phyloP scores from a whole-genome alignment of 768 basidiomycete genomes.

The Suillus spraguei region DNA sequence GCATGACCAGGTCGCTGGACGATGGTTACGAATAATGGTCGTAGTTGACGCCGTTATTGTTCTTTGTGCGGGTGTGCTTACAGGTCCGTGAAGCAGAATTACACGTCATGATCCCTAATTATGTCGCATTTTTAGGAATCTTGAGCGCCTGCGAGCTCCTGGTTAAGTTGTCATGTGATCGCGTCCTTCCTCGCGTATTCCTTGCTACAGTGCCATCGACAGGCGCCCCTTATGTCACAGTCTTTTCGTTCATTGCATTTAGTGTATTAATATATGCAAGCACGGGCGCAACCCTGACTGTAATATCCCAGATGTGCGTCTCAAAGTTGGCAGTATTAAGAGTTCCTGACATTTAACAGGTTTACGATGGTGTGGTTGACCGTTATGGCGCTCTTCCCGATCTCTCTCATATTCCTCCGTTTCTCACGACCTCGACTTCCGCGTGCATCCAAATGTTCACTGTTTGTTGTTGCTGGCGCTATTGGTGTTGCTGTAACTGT shows the following conservation, averaged over 20 bases:
- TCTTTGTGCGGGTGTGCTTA: slow-evolving; percentile 70
- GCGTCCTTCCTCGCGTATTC: slow-evolving; percentile 59
- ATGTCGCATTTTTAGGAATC: slow-evolving; percentile 43
- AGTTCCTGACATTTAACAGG: slow-evolving; percentile 33
- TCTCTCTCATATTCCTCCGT: slow-evolving; percentile 59
- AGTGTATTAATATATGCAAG: slow-evolving; percentile 58
- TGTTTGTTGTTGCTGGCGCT: slow-evolving; percentile 44
- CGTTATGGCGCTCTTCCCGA: slow-evolving; percentile 65
- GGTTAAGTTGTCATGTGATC: slow-evolving; percentile 58
- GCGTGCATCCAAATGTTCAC: slow-evolving; percentile 41
- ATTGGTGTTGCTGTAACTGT: slow-evolving; percentile 44
- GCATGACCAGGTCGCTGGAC: slow-evolving; percentile 50
- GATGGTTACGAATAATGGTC: slow-evolving; percentile 63
- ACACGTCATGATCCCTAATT: background rate
- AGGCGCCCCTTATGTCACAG: slow-evolving; percentile 52
- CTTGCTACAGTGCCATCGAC: slow-evolving; percentile 50
- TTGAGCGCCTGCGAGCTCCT: slow-evolving; percentile 61
- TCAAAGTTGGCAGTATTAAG: background rate
- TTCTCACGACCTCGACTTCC: slow-evolving; percentile 66
- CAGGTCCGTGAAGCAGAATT: slow-evolving; percentile 42
- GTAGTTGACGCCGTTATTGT: slow-evolving; percentile 73
- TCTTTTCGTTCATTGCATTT: slow-evolving; percentile 52
- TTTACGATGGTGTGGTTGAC: slow-evolving; percentile 70
- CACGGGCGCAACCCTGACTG: slow-evolving; percentile 49
- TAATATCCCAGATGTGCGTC: slow-evolving; percentile 62